Conservation (phyloP, 257 asterid genomes). For the Nicotiana benthamiana region DNA sequence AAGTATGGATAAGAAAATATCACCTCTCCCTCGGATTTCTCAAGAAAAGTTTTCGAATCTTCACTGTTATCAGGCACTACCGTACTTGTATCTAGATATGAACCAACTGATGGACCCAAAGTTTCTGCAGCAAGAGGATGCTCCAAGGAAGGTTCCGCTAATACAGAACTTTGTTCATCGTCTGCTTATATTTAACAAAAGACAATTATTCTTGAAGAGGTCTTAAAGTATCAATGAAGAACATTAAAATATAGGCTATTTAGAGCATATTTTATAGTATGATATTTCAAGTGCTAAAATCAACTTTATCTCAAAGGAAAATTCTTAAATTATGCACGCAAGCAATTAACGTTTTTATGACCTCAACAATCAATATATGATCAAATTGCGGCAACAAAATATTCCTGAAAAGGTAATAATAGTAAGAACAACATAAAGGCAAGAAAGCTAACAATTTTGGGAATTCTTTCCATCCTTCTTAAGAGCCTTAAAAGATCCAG, state of each 20-base stretch:
- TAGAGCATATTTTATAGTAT: neutral
- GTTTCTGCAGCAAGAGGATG: conserved; percentile 8
- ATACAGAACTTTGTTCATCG: conserved; percentile 6
- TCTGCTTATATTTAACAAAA: conserved; percentile 9
- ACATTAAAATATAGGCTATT: neutral
- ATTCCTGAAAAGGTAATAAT: neutral
- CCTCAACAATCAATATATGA: neutral
- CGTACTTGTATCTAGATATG: conserved; percentile 21
- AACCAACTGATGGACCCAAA: conserved; percentile 9
- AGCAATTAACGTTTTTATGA: neutral
- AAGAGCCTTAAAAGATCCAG: conserved; percentile 7
- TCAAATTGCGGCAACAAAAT: neutral
- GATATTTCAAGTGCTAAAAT: neutral
- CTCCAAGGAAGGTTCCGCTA: conserved; percentile 3
- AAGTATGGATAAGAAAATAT: conserved; percentile 12
- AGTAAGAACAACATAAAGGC: neutral
- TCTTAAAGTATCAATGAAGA: neutral
- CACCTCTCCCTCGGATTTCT: conserved; percentile 46
- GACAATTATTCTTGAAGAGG: conserved; percentile 1
- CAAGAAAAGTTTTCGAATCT: conserved; percentile 28
- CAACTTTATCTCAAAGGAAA: neutral
- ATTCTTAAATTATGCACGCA: neutral
- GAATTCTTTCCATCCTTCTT: conserved; percentile 14
- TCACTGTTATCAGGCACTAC: conserved; percentile 21
- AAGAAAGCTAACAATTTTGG: conserved; percentile 26